A percentile compares a stretch with the other conserved stretches of the same genome.
Conservation (phyloP, 805 yeast genomes). For the Candida patagonica region DNA sequence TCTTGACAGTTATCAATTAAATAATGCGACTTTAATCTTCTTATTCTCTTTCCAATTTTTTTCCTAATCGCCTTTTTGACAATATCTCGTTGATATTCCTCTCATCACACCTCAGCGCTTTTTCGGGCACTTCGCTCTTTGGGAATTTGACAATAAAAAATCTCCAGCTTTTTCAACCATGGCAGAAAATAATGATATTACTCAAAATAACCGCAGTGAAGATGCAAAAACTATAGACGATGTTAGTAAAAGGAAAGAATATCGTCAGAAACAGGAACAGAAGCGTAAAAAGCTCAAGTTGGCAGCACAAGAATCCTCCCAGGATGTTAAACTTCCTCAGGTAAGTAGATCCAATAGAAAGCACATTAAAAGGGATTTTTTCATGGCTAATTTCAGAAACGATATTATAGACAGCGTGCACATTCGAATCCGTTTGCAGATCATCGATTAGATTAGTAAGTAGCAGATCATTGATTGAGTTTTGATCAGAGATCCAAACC, state of each 20-base stretch:
- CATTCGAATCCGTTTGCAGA: slow-evolving; percentile 97
- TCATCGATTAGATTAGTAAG: slow-evolving; percentile 70
- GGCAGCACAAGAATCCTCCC: slow-evolving; percentile 23
- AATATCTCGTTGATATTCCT: no score
- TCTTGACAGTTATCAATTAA: no score
- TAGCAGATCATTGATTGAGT: not conserved
- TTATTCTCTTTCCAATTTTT: no score
- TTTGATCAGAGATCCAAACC: not conserved
- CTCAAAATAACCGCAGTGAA: no score
- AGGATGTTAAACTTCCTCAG: slow-evolving; percentile 52
- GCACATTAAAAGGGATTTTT: slow-evolving; percentile 18
- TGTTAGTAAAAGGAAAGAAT: slow-evolving; percentile 25
- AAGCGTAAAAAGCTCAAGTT: slow-evolving; percentile 38
- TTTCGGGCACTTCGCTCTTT: no score
- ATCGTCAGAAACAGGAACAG: slow-evolving; percentile 39
- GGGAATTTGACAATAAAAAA: no score
- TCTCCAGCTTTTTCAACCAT: no score
- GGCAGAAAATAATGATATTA: no score
- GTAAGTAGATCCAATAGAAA: slow-evolving; percentile 2
- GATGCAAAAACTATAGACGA: not conserved
- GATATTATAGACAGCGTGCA: slow-evolving; percentile 92
- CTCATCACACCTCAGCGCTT: no score
- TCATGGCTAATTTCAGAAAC: slow-evolving; percentile 32
- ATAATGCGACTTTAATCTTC: no score
- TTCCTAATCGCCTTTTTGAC: no score